Evolutionary conservation across 202 grass and related monocot species (phyloP).

Genomic region (Panicum virgatum): DNA sequence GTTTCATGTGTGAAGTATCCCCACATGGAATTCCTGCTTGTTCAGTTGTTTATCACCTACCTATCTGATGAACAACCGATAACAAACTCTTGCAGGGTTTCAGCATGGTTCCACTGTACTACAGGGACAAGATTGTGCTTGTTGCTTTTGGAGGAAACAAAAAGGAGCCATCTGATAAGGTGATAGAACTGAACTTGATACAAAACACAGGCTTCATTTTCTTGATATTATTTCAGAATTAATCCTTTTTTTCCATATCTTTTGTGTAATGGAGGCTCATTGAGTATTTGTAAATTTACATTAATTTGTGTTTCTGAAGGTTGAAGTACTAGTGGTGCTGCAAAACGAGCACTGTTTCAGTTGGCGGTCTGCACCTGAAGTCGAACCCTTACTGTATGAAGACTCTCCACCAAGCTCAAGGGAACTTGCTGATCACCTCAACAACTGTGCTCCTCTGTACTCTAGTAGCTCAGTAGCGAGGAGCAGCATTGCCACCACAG

Average conservation of each 20-base stretch:
- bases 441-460: slow-evolving; percentile 50
- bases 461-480: slow-evolving; percentile 57
- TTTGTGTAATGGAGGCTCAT: background rate
- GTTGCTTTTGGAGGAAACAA: slow-evolving; percentile 93
- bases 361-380: slow-evolving; percentile 87
- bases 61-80: slow-evolving; percentile 14
- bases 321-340: slow-evolving; percentile 81
- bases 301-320: slow-evolving; percentile 50
- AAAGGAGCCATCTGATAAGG: slow-evolving; percentile 96
- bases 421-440: slow-evolving; percentile 59
- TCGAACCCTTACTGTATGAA: slow-evolving; percentile 62
- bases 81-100: slow-evolving; percentile 73
- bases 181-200: slow-evolving; percentile 36
- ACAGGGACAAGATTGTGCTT: slow-evolving; percentile 90
- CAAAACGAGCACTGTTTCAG: slow-evolving; percentile 85
- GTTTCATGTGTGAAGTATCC: background rate
- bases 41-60: background rate
- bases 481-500: slow-evolving; percentile 67
- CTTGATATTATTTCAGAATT: slow-evolving; percentile 12
- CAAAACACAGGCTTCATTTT: slow-evolving; percentile 27
- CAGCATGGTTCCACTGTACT: slow-evolving; percentile 88
- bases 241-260: background rate
- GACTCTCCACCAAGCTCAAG: slow-evolving; percentile 62
- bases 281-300: background rate
- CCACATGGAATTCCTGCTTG: background rate